These are phyloP conservation scores for Musa troglodytarum DNA, from an alignment of 176 grass and related monocot species.

Conservation along the genomic window DNA sequence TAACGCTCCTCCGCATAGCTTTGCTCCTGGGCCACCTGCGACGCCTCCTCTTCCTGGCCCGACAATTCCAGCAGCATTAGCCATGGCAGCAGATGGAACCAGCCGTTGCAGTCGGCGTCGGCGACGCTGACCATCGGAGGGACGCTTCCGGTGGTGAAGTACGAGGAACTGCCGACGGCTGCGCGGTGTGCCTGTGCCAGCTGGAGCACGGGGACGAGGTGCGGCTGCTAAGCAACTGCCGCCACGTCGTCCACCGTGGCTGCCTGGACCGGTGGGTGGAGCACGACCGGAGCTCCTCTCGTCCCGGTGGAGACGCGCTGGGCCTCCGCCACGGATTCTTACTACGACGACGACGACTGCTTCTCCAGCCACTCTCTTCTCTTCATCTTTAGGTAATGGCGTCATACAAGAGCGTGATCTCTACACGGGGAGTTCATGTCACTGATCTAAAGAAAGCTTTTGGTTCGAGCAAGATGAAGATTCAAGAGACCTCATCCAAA, in stretches of 20 bases:
- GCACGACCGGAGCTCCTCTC: constrained; percentile 65
- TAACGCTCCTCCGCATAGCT: constrained; percentile 50
- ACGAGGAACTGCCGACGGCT: constrained; percentile 44
- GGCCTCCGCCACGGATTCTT: constrained; percentile 26
- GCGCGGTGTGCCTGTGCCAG: constrained; percentile 68
- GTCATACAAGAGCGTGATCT: too few relatives aligned
- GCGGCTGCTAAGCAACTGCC: constrained; percentile 66
- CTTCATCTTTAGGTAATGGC: neutral
- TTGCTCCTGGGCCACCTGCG: constrained; percentile 60
- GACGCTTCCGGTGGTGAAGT: constrained; percentile 56
- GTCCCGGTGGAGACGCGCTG: constrained; percentile 50
- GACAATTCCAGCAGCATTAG: neutral
- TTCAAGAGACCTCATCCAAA: too few relatives aligned
- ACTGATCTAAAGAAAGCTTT: too few relatives aligned
- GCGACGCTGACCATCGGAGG: constrained; percentile 48
- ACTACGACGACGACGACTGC: constrained; percentile 32
- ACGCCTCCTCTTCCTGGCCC: constrained; percentile 39
- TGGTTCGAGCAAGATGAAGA: too few relatives aligned
- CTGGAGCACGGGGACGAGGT: constrained; percentile 57
- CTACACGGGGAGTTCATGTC: too few relatives aligned
- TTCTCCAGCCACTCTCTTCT: neutral
- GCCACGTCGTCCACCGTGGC: constrained; percentile 68
- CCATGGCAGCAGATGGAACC: neutral
- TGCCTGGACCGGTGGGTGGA: constrained; percentile 94
- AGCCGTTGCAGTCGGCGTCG: constrained; percentile 3